These are phyloP conservation scores for Boletus tomentosulus DNA, from an alignment of 768 basidiomycete species.

Conservation along the genomic window DNA sequence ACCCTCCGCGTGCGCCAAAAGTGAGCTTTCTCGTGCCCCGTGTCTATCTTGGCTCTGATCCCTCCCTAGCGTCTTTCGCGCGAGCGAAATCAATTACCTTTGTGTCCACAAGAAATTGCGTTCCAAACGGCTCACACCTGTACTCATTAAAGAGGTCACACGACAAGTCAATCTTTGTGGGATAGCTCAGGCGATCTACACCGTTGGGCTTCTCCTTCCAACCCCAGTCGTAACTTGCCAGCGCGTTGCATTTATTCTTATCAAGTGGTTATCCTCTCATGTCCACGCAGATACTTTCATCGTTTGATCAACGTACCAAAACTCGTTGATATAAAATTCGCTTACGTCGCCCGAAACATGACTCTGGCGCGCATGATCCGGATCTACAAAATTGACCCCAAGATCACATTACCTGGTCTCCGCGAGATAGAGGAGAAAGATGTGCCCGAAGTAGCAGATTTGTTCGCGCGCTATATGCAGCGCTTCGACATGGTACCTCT, in stretches of 20 bases:
- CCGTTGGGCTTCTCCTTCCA: constrained; percentile 88
- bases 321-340: constrained; percentile 86
- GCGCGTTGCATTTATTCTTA: constrained; percentile 36
- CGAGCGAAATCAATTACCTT: constrained; percentile 94
- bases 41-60: constrained; percentile 4
- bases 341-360: constrained; percentile 79
- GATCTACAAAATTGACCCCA: constrained; percentile 60
- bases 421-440: constrained; percentile 88
- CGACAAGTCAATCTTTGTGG: constrained; percentile 85
- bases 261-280: constrained; percentile 4
- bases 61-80: constrained; percentile 53
- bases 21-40: constrained; percentile 42
- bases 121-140: constrained; percentile 90
- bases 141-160: constrained; percentile 97
- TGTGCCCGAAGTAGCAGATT: constrained; percentile 59
- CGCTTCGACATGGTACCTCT: constrained; percentile 81
- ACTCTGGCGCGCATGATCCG: constrained; percentile 91
- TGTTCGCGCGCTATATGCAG: constrained; percentile 76
- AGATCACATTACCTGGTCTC: constrained; percentile 54
- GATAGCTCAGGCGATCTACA: constrained; percentile 97
- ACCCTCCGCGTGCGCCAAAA: constrained; percentile 77
- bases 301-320: constrained; percentile 89
- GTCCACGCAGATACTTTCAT: constrained; percentile 71
- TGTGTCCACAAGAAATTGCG: constrained; percentile 97
- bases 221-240: constrained; percentile 87